These are phyloP conservation scores for Leccinum variicolor DNA, from an alignment of 768 basidiomycete species.

Conservation along the genomic window DNA sequence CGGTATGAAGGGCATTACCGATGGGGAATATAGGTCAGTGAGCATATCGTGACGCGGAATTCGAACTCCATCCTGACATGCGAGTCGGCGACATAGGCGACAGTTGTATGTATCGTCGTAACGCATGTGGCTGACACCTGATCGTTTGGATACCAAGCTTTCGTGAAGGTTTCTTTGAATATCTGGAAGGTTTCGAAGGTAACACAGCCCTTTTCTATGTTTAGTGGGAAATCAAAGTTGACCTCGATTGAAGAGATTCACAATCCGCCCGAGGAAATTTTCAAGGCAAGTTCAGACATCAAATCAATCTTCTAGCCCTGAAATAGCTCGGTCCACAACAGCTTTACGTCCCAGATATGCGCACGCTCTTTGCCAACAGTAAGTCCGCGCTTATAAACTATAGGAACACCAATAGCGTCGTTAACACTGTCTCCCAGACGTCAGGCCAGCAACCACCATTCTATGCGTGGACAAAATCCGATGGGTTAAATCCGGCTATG, in stretches of 20 bases:
- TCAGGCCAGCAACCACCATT: constrained; percentile 14
- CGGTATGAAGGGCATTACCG: not conserved
- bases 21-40: not conserved
- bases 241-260: constrained; percentile 15
- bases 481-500: constrained; percentile 58
- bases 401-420: not conserved
- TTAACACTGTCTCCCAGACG: constrained; percentile 7
- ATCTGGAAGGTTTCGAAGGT: constrained; percentile 27
- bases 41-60: not conserved
- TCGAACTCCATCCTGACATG: not conserved
- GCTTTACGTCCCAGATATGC: constrained; percentile 28
- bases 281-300: constrained; percentile 14
- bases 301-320: not conserved
- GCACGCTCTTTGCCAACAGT: constrained; percentile 22
- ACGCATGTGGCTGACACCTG: not conserved
- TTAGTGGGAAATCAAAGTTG: not conserved
- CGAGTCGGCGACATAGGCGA: constrained; percentile 8
- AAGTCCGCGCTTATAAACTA: not conserved
- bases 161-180: constrained; percentile 28
- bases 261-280: constrained; percentile 23
- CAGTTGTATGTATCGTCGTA: constrained; percentile 17
- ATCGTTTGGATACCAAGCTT: constrained; percentile 16
- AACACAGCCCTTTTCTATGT: not conserved
- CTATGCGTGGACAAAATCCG: constrained; percentile 55
- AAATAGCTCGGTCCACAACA: not conserved